These are phyloP conservation scores for Casuarina cunninghamiana DNA, from an alignment of 306 rosid species.

Conservation along the genomic window DNA sequence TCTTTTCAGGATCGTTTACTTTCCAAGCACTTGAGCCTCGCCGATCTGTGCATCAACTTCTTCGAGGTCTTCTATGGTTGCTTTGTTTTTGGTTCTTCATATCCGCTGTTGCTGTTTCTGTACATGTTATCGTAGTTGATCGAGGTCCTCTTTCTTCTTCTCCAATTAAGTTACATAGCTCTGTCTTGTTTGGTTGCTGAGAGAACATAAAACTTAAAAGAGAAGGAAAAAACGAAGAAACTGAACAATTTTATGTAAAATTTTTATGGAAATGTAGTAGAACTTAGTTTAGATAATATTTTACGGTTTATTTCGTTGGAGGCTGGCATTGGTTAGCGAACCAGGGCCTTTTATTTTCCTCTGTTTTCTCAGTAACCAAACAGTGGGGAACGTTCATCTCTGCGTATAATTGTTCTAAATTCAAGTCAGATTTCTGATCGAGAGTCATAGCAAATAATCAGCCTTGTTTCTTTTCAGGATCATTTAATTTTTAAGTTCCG, in stretches of 20 bases:
- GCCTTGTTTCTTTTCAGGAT: not conserved
- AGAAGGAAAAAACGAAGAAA: too few species aligned
- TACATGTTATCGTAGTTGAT: not conserved
- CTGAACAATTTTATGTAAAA: not conserved
- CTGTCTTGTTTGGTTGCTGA: not conserved
- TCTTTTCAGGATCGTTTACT: not conserved
- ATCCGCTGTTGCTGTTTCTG: too few species aligned
- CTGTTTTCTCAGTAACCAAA: not conserved
- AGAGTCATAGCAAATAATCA: not conserved
- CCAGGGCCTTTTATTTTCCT: not conserved
- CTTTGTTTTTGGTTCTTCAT: too few species aligned
- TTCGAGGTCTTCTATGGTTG: too few species aligned
- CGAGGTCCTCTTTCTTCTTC: not conserved
- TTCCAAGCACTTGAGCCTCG: not conserved
- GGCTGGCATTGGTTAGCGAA: not conserved
- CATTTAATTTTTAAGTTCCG: not conserved
- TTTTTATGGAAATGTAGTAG: not conserved
- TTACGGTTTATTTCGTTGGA: not conserved
- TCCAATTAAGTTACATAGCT: not conserved
- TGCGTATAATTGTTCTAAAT: not conserved
- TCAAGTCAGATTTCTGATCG: not conserved
- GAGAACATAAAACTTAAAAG: not conserved
- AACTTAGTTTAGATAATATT: not conserved
- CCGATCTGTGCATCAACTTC: too few species aligned
- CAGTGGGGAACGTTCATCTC: not conserved